A percentile compares a stretch with the other conserved stretches of the same genome.
These are phyloP conservation scores for Fusarium odoratissimum DNA, from an alignment of 2,329 filamentous ascomycete genomes.

Conservation along the genomic window DNA sequence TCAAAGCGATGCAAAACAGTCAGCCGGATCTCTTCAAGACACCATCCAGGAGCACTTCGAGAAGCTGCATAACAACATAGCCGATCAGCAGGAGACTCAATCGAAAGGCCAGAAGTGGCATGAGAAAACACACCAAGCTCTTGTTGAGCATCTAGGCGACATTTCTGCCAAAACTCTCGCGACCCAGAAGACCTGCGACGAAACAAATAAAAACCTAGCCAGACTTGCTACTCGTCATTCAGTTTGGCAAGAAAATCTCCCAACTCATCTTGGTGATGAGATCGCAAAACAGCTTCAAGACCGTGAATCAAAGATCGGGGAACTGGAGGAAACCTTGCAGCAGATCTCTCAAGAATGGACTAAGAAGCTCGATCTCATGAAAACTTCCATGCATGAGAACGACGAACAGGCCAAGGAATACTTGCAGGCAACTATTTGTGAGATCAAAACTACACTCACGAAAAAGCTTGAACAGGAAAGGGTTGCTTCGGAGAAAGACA, in stretches of 20 bases:
- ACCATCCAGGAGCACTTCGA: slow-evolving; percentile 7
- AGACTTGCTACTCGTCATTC: slow-evolving; percentile 11
- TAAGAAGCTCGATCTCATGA: slow-evolving; percentile 34
- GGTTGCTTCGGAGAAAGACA: slow-evolving; percentile 27
- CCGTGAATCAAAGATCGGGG: slow-evolving; percentile 35
- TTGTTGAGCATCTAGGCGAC: slow-evolving; percentile 11
- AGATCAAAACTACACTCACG: slow-evolving; percentile 39
- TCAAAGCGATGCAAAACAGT: slow-evolving; percentile 21
- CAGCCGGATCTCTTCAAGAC: slow-evolving; percentile 4
- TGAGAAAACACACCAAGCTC: neutral
- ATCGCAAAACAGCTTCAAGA: slow-evolving; percentile 33
- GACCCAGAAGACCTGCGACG: slow-evolving; percentile 26
- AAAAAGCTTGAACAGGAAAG: slow-evolving; percentile 39
- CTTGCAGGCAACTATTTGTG: slow-evolving; percentile 30
- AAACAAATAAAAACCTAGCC: slow-evolving; percentile 28
- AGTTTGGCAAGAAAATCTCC: slow-evolving; percentile 2
- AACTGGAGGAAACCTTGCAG: slow-evolving; percentile 39
- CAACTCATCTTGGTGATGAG: slow-evolving; percentile 18
- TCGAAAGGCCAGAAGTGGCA: neutral
- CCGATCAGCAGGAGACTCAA: neutral
- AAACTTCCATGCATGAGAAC: slow-evolving; percentile 3
- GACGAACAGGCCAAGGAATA: slow-evolving; percentile 26
- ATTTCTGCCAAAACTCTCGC: slow-evolving; percentile 17
- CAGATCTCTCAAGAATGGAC: slow-evolving; percentile 30
- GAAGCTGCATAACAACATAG: slow-evolving; percentile 8